These are phyloP conservation scores for Irpex sp. DNA, from an alignment of 1,284 basidiomycete genomes.

Conservation along the genomic window DNA sequence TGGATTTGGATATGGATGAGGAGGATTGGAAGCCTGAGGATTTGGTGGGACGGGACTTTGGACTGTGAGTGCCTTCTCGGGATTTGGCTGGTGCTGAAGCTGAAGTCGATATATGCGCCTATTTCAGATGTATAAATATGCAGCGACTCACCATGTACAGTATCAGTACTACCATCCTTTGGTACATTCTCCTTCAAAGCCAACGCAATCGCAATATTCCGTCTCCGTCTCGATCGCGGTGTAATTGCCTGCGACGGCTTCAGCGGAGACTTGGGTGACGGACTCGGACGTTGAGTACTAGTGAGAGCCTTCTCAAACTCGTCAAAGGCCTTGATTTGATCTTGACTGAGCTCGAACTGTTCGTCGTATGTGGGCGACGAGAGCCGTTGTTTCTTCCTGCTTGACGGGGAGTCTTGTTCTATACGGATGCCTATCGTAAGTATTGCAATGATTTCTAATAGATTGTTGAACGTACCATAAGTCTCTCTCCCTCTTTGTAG, in stretches of 20 bases:
- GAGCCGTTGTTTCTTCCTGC: slow-evolving; percentile 46
- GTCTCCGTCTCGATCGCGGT: slow-evolving; percentile 1
- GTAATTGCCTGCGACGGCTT: slow-evolving; percentile 6
- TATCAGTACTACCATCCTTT: neutral
- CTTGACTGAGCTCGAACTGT: slow-evolving; percentile 47
- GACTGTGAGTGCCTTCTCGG: neutral
- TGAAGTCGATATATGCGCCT: neutral
- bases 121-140: neutral
- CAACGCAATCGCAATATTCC: slow-evolving; percentile 8
- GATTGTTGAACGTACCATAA: neutral
- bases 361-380: slow-evolving; percentile 68
- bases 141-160: neutral
- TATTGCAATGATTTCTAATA: neutral
- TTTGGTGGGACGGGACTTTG: neutral
- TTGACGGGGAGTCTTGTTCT: slow-evolving; percentile 9
- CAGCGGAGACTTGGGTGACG: neutral
- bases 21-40: neutral
- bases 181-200: slow-evolving; percentile 5
- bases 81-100: neutral
- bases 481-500: neutral
- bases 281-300: slow-evolving; percentile 27
- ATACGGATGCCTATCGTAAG: neutral
- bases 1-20: neutral
- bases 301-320: slow-evolving; percentile 41
- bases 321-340: slow-evolving; percentile 53